phyloP scores from a whole-genome alignment of 2,329 filamentous ascomycete genomes.

The Cytospora chrysosperma region DNA sequence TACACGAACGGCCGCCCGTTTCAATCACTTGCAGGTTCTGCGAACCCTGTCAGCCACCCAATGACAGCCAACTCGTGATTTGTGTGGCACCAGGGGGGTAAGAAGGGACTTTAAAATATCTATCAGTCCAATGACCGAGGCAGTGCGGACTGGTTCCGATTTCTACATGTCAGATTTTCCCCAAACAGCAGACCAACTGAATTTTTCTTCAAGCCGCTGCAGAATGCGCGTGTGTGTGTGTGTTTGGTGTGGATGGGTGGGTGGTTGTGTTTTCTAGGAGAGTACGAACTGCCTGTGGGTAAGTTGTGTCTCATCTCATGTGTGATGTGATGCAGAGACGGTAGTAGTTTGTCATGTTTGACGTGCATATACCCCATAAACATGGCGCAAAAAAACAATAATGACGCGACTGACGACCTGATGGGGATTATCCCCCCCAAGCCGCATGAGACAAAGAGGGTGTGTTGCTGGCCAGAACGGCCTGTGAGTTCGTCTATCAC shows the following conservation, averaged over 20 bases:
- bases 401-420: not conserved
- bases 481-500: conserved; percentile 22
- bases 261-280: too few species aligned
- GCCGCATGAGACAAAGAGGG: not conserved
- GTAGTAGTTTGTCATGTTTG: not conserved
- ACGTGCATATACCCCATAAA: not conserved
- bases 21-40: not conserved
- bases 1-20: not conserved
- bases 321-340: not conserved
- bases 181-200: not conserved
- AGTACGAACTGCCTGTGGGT: not conserved
- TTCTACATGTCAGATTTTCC: not conserved
- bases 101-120: not conserved
- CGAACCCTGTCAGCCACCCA: not conserved
- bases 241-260: not conserved
- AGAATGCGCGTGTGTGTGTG: not conserved
- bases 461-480: conserved; percentile 15
- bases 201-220: not conserved
- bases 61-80: not conserved
- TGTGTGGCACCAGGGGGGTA: not conserved
- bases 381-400: not conserved
- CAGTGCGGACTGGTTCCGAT: not conserved
- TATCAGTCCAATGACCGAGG: not conserved
- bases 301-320: not conserved
- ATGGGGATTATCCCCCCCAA: not conserved